phyloP scores from a whole-genome alignment of 805 yeast species.

The Yarrowia bubula region DNA sequence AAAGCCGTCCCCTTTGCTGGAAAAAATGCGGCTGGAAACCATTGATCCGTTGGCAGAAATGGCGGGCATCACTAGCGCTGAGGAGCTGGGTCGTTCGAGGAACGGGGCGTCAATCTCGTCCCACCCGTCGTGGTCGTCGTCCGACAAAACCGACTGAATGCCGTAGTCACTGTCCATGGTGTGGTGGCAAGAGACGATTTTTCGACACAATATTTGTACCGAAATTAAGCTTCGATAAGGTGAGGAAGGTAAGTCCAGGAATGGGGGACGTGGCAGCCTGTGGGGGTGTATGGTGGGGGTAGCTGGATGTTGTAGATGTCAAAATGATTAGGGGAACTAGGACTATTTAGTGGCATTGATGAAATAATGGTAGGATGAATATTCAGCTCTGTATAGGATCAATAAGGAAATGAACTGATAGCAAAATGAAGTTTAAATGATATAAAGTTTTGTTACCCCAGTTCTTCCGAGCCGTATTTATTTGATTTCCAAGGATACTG shows the following conservation, averaged over 20 bases:
- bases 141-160: slow-evolving; percentile 10
- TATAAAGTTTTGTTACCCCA: no score
- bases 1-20: neutral
- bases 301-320: neutral
- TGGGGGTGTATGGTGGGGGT: neutral
- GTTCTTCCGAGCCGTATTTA: no score
- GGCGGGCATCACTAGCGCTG: neutral
- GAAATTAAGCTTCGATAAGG: neutral
- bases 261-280: neutral
- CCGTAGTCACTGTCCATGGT: slow-evolving; percentile 22
- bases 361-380: no score
- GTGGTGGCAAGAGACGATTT: neutral
- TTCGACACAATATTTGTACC: neutral
- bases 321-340: no score
- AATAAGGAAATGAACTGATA: no score
- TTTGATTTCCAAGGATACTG: no score
- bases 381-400: no score
- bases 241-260: neutral
- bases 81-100: slow-evolving; percentile 6
- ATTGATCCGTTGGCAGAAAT: neutral
- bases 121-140: slow-evolving; percentile 12
- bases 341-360: no score
- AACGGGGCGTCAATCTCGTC: slow-evolving; percentile 10
- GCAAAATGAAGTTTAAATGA: no score
- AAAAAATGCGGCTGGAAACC: neutral